Conservation (phyloP, 306 rosid genomes). For the Cucurbita ficifolia region DNA sequence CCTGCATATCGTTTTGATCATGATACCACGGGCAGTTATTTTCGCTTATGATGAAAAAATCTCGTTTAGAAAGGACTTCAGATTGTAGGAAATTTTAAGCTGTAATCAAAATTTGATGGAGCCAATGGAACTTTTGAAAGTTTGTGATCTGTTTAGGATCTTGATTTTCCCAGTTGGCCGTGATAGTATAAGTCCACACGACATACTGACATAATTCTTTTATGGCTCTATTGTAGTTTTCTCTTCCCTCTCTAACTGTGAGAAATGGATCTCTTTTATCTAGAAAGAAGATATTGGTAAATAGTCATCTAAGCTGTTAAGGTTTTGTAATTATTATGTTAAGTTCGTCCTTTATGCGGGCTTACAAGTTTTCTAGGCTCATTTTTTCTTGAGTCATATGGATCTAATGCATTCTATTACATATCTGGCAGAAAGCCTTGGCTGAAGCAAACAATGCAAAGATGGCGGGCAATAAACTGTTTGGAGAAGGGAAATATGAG, state of each 20-base stretch:
- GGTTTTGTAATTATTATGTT: not conserved
- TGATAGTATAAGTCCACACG: not conserved
- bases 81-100: not conserved
- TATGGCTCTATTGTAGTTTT: not conserved
- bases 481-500: conserved; percentile 49
- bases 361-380: not conserved
- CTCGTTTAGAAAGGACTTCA: not conserved
- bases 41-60: not conserved
- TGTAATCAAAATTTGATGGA: not conserved
- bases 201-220: not conserved
- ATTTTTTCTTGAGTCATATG: not conserved
- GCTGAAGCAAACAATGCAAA: conserved; percentile 62
- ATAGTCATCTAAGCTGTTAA: not conserved
- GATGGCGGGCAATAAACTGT: conserved; percentile 60
- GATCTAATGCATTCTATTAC: not conserved
- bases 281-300: not conserved
- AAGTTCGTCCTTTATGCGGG: not conserved
- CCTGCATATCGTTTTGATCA: not conserved
- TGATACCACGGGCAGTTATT: not conserved
- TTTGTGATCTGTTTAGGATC: not conserved
- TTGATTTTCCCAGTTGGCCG: not conserved
- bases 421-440: conserved; percentile 42
- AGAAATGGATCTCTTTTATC: not conserved
- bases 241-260: too few relatives aligned
- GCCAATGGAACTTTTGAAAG: not conserved